These are phyloP conservation scores for Fusarium lyarnte DNA, from an alignment of 2,329 filamentous ascomycete species.

Conservation along the genomic window DNA sequence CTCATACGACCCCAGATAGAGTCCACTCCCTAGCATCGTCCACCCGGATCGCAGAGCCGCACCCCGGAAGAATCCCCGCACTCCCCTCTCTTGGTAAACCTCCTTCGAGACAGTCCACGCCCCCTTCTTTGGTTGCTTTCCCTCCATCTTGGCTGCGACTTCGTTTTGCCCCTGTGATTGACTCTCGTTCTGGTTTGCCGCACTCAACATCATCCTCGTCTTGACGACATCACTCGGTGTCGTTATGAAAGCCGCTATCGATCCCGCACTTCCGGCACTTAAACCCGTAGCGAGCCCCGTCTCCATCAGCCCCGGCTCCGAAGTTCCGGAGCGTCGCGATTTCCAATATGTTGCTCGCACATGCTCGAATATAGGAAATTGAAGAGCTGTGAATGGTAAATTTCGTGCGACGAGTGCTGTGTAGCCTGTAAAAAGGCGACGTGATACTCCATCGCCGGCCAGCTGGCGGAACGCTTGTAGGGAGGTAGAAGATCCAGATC, in stretches of 20 bases:
- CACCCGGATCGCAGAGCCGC: constrained; percentile 77
- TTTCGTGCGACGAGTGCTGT: constrained; percentile 84
- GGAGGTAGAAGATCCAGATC: constrained; percentile 51
- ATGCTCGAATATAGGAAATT: constrained; percentile 88
- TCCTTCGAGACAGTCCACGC: constrained; percentile 70
- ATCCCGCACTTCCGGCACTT: constrained; percentile 79
- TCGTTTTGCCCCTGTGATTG: constrained; percentile 6
- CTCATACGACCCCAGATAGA: constrained; percentile 90
- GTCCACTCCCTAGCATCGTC: constrained; percentile 83
- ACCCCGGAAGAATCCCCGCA: constrained; percentile 81
- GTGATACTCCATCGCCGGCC: constrained; percentile 62
- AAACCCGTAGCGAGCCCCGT: constrained; percentile 76
- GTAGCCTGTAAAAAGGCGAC: constrained; percentile 77
- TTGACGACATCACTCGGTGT: constrained; percentile 92
- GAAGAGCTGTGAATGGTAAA: constrained; percentile 85
- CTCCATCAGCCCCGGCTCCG: constrained; percentile 61
- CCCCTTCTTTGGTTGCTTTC: constrained; percentile 51
- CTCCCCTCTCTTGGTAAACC: constrained; percentile 72
- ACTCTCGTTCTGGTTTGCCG: constrained; percentile 47
- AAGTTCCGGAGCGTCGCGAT: constrained; percentile 40
- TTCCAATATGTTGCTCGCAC: constrained; percentile 65
- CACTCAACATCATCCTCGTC: constrained; percentile 85
- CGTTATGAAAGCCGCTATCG: constrained; percentile 80
- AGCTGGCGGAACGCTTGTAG: constrained; percentile 60
- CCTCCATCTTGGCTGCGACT: constrained; percentile 34